Base-by-base conservation (phyloP, 345 rosid species). In the Hypericum perforatum region DNA sequence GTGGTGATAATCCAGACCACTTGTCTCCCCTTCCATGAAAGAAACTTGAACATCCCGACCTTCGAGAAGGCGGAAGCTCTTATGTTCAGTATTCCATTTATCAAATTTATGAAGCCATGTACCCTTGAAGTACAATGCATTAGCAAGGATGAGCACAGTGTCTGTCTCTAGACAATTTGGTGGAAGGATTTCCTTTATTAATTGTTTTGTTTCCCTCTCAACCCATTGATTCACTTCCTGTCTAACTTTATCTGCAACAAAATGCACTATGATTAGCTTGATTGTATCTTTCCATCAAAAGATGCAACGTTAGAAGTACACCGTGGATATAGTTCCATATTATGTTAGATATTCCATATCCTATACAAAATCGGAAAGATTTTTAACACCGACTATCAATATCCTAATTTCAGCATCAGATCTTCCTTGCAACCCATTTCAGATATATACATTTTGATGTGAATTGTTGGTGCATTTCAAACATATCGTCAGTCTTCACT, bases 111-210 rank as follows among this genome's bases (percentile, higher is more conserved):
- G 11, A 52, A 16, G 16, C 77, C 74, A 70, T 9, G 63, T 39
- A 13, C 70, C 76, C 68, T 68, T 74, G 58, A 74, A 74, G 59
- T 70, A 70, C 41, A 77, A 55, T 6, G 70, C 78, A 57, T 68
- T 74, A 6, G 59, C 74, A 14, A 73, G 69, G 45, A 77, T 45
- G 5, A 63, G 55, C 4, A 37, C 12, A n/a, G 68, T 68, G 5
- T 37, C 46, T 0, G 14, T 11, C 16, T 50, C 37, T 14, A 68
- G 43, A 14, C 57, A 50, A 7, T 46, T 59, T 3, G 0, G 16
- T 9, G 68, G 76, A 11, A 74, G 64, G 39, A 74, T 51, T 29
- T 54, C 41, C 47, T 55, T 65, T 11, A 65, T 43, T 32, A 74
- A 76, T 54, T 62, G 70, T 39, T 49, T 57, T n/a, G 76, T 65